phyloP scores from a whole-genome alignment of 495 filamentous ascomycete genomes.

The Pseudevernia furfuracea region DNA sequence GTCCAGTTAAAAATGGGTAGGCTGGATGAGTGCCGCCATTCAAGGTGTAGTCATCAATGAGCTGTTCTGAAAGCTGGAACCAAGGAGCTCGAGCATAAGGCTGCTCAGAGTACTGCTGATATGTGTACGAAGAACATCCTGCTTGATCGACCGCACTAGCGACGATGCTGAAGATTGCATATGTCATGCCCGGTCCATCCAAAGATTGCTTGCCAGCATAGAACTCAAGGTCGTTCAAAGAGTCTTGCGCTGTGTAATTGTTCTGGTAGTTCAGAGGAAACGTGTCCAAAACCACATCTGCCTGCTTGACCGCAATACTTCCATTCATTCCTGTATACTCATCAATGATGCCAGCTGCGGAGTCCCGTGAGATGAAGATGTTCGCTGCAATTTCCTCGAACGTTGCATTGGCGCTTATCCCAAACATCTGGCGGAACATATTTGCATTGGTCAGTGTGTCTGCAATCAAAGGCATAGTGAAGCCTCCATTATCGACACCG shows the following conservation, averaged over 20 bases:
- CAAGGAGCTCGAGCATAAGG: constrained; percentile 46
- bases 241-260: constrained; percentile 45
- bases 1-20: constrained; percentile 60
- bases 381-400: constrained; percentile 48
- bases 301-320: constrained; percentile 55
- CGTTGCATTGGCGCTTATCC: constrained; percentile 41
- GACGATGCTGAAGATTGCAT: constrained; percentile 55
- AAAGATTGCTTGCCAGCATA: constrained; percentile 57
- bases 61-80: constrained; percentile 59
- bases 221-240: constrained; percentile 52
- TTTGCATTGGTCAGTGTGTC: constrained; percentile 51
- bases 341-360: constrained; percentile 54
- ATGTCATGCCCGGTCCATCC: constrained; percentile 61
- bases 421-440: constrained; percentile 49
- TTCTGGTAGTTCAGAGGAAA: constrained; percentile 48
- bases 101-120: constrained; percentile 53
- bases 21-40: constrained; percentile 65
- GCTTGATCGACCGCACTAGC: constrained; percentile 51
- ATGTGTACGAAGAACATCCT: constrained; percentile 57
- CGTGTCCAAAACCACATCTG: constrained; percentile 54
- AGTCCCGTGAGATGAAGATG: constrained; percentile 43
- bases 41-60: constrained; percentile 52
- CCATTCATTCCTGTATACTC: constrained; percentile 65
- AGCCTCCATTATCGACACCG: constrained; percentile 61
- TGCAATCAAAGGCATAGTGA: constrained; percentile 61